phyloP scores from a whole-genome alignment of 768 basidiomycete genomes.

The Kwoniella pini region DNA sequence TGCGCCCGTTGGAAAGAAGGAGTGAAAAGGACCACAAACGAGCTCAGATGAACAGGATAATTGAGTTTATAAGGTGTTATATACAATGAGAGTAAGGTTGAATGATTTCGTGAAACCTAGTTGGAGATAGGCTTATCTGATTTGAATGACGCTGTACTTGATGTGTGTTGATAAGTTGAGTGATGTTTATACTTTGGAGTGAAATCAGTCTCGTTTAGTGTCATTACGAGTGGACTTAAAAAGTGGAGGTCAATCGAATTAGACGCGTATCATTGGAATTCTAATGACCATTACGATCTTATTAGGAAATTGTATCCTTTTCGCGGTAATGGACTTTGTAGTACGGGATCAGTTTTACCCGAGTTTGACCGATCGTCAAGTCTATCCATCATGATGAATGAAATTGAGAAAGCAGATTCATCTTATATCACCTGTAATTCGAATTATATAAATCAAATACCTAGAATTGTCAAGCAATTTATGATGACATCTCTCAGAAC shows the following conservation, averaged over 20 bases:
- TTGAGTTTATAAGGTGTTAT: no score
- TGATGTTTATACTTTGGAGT: neutral
- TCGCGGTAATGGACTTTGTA: neutral
- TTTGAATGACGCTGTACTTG: no score
- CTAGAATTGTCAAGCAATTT: neutral
- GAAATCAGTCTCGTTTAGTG: slow-evolving; percentile 17
- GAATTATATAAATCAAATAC: neutral
- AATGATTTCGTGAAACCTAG: no score
- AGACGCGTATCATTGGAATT: neutral
- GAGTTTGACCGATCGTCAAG: slow-evolving; percentile 9
- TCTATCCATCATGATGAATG: neutral
- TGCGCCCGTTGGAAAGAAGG: no score
- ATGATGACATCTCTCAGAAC: slow-evolving; percentile 10
- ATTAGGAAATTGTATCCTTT: neutral
- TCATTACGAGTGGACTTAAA: slow-evolving; percentile 2
- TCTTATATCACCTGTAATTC: neutral
- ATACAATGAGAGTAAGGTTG: no score
- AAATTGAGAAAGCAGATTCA: neutral
- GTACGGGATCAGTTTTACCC: neutral
- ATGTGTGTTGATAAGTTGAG: no score
- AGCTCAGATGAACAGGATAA: no score
- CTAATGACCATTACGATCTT: slow-evolving; percentile 9
- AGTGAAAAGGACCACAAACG: no score
- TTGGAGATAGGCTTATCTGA: no score
- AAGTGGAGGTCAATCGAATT: slow-evolving; percentile 10